Evolutionary conservation across 345 rosid genomes (phyloP), one percentile per base, ranked within the genome.

Genomic region (Populus tremula): DNA sequence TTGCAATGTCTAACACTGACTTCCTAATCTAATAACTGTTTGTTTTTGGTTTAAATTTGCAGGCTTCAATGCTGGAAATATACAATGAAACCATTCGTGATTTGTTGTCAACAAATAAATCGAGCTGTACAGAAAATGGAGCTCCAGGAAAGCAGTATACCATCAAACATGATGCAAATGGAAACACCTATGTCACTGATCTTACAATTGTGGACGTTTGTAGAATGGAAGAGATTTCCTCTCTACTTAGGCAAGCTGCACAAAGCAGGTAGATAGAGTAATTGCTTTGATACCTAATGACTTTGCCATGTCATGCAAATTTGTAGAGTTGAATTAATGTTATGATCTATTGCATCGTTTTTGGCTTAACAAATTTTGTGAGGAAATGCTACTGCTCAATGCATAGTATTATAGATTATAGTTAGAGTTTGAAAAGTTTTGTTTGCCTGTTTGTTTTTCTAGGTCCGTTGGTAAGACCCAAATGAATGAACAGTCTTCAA

Each of bases 61-160:
- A 91, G 98, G 99, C 87, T n/a, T 96, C 99, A 36, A 91, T 96
- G 97, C 79, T 96, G 84, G 99, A 96, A 81, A 96, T 96, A 14
- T 96, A 96, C 88, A 96, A 96, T 18, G 99, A 96, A 76, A 85
- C 93, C 69, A 85, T 96, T 45, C 93, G 95, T 8, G 99, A 96
- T 79, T 82, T 96, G 85, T 82, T 95, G 78, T 82, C 89, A 29
- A 67, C 88, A 39, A 90, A 79, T 76, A 82, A 87, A 77, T 74
- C 86, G 10, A 81, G 79, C 67, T 56, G 88, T 43, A 38, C 75
- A 62, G 98, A 92, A 27, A 89, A 76, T 77, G 85, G 79, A 72
- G 88, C 81, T 71, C 80, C 90, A 41, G 94, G 90, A 77, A 96
- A 88, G 82, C 98, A 92, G 68, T 96, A 88, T 77, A 80, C 92